Evolutionary conservation across 129 eudicot species (phyloP).

Genomic region (Saussurea involucrata): DNA sequence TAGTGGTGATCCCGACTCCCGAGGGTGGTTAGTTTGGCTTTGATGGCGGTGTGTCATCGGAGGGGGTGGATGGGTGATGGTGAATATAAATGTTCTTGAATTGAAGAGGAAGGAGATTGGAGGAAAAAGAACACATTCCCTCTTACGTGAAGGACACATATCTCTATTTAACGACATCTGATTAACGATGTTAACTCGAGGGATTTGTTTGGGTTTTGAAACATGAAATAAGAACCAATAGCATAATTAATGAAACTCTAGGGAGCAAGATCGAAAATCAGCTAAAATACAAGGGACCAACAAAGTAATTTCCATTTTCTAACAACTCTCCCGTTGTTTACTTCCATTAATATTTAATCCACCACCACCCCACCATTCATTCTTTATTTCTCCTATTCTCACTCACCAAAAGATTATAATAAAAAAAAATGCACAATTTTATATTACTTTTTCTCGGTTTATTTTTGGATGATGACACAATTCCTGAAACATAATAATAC

Average conservation of each 20-base stretch:
- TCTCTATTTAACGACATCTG: not conserved
- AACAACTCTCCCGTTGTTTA: conserved; percentile 3
- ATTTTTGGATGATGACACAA: not conserved
- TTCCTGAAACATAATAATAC: not conserved
- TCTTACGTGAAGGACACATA: not conserved
- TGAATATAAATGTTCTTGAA: not conserved
- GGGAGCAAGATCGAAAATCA: not conserved
- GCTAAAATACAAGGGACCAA: not conserved
- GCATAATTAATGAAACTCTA: not conserved
- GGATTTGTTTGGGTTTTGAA: not conserved
- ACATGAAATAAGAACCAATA: not conserved
- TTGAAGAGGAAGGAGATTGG: not conserved
- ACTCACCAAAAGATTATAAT: not conserved
- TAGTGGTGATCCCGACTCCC: not conserved
- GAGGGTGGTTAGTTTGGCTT: too few relatives aligned
- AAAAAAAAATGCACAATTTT: not conserved
- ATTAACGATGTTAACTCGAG: not conserved
- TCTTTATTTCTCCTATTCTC: not conserved
- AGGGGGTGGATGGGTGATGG: too few relatives aligned
- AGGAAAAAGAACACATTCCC: not conserved
- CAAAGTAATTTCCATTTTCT: not conserved
- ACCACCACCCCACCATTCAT: conserved; percentile 13
- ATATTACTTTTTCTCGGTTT: not conserved
- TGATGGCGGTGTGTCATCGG: not conserved
- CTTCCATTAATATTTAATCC: conserved; percentile 13